Base-by-base conservation (phyloP, 2,329 filamentous ascomycete species). In the Lasiodiplodia hormozganensis region DNA sequence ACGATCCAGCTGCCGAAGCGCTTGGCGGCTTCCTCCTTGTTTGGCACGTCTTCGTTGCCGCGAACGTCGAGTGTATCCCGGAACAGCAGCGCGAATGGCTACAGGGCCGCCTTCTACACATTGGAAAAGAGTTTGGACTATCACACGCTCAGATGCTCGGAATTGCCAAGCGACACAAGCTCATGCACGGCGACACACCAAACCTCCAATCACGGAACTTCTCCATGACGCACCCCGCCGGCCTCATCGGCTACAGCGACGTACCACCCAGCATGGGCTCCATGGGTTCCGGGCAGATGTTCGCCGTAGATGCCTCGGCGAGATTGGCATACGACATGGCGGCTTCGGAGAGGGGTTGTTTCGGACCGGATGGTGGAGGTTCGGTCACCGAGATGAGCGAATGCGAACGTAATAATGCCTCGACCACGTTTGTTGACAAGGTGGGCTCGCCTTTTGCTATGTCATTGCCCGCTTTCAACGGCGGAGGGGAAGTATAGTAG, bases 21-120 rank as follows among this genome's bases (percentile, higher is more conserved):
- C 76, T 77, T 52, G 80, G 80, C 12, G 79, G 76, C 10, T 82
- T 81, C 71, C 77, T 78, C 14, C 73, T 81, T 62, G 77, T 81
- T 3, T 81, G 79, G 79, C 80, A 80, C 2, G 72, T 82, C 2
- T 81, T 78, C 60, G 78, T 81, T 18, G 76, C 76, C 7, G 74
- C 76, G 10, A 79, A 80, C 49, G 76, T 79, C 0, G 77, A 80
- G 36, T 77, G 74, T 0, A 73, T 81, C 6, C 73, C 78, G 1
- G 74, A 77, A 60, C 70, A 70, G 7, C 80, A 82, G 67, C 74
- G 76, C 21, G 73, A 77, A 40, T 82, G 80, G 80, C 69, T 82
- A 2, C 71, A 73, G 1, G 76, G 76, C 18, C 73, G 78, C 18
- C 70, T 82, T n/a, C 74, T 72, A 14, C 71, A 75, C 36, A 80